Evolutionary conservation across 2,329 filamentous ascomycete genomes (phyloP), one percentile per base, ranked within the genome.

Genomic region (Elsinoe fawcettii): DNA sequence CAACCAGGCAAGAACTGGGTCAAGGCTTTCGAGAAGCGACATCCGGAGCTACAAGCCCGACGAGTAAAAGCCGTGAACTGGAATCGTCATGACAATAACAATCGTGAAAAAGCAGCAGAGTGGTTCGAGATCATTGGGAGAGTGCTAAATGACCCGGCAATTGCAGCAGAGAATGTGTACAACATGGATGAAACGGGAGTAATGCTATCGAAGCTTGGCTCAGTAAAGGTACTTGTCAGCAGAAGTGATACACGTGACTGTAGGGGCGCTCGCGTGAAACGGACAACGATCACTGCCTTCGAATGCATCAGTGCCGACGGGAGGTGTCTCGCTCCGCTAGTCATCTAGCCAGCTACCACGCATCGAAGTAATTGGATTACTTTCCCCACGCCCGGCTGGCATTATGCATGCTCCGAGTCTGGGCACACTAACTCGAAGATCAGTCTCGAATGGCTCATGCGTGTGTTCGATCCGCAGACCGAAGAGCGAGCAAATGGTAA

Each of bases 251-350:
- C 27, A 30, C 27, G 27, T 30, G 27, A 30, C 27, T 30, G 27
- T 30, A 30, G 9, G 9, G 27, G 27, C 27, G 27, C 27, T 9
- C 27, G 27, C 27, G 27, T 30, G 27, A 30, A 68, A 59, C 66
- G 64, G 2, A 66, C 57, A n/a, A 59, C 59, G 8, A 56, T 68
- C 2, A 67, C 64, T 25, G 63, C 65, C 1, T 63, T 68, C 43
- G 63, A 67, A 53, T 67, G 64, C 49, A 61, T 65, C 18, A 55
- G 55, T 62, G 62, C 30, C n/a, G 59, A 68, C 57, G 61, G 64
- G n/a, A n/a, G n/a, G n/a, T n/a, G n/a, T n/a, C n/a, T n/a, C n/a
- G n/a, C n/a, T n/a, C n/a, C n/a, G n/a, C n/a, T n/a, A n/a, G n/a
- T n/a, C n/a, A n/a, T n/a, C n/a, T n/a, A n/a, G n/a, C n/a, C n/a